Conservation (phyloP, 2,329 filamentous ascomycete species). For the Raffaelea deltoideospora region DNA sequence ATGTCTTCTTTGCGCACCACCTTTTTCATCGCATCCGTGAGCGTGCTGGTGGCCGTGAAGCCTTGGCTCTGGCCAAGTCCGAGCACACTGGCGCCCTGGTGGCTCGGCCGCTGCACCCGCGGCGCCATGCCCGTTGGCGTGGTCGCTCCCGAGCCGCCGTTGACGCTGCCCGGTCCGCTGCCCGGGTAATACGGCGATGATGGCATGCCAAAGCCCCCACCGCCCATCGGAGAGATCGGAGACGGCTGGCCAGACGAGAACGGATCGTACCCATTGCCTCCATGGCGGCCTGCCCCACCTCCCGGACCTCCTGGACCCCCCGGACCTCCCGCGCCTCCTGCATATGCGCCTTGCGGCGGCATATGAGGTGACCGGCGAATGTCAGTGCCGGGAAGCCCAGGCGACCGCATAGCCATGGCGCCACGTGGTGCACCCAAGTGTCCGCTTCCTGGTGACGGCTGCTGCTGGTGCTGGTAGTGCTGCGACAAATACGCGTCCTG, state of each 20-base stretch:
- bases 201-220: conserved; percentile 12
- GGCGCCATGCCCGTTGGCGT: conserved; percentile 17
- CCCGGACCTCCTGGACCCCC: too few species aligned
- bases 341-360: conserved; percentile 27
- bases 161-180: background rate
- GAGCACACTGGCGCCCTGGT: background rate
- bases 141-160: conserved; percentile 16
- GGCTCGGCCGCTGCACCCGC: conserved; percentile 9
- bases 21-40: conserved; percentile 25
- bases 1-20: conserved; percentile 31
- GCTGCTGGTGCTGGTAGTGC: background rate
- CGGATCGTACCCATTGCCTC: conserved; percentile 16
- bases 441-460: conserved; percentile 8
- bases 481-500: too few species aligned
- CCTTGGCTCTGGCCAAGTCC: conserved; percentile 13
- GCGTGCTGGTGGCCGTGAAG: conserved; percentile 13
- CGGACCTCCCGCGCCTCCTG: conserved; percentile 10
- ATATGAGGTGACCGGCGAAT: conserved; percentile 31
- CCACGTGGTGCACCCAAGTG: conserved; percentile 10
- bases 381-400: conserved; percentile 32
- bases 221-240: conserved; percentile 26
- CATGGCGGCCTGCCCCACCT: conserved; percentile 5
- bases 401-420: conserved; percentile 21
- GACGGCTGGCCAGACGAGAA: conserved; percentile 23
- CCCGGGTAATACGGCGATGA: conserved; percentile 16